Conservation (phyloP, 768 basidiomycete genomes). For the Auriscalpium microsporum region DNA sequence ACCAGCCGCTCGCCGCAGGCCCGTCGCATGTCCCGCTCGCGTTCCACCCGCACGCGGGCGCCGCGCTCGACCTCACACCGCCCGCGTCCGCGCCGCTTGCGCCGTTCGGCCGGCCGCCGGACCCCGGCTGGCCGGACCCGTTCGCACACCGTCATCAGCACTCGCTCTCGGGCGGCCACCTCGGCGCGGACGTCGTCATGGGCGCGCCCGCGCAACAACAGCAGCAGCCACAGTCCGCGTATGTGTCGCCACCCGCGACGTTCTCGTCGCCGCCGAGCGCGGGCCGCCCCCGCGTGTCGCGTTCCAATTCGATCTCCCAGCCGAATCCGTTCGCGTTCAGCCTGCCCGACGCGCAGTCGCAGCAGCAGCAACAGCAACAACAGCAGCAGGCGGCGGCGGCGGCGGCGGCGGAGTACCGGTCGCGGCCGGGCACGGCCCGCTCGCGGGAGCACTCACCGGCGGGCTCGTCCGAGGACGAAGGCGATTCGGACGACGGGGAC, state of each 20-base stretch:
- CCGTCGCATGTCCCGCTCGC: slow-evolving; percentile 12
- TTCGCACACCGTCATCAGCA: slow-evolving; percentile 19
- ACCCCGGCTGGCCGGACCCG: slow-evolving; percentile 5
- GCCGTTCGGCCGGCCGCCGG: slow-evolving; percentile 23
- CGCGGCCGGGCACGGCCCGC: slow-evolving; percentile 19
- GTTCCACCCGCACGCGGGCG: not conserved
- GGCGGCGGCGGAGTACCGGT: slow-evolving; percentile 7
- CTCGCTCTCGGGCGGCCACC: slow-evolving; percentile 20
- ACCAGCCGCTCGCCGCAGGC: slow-evolving; percentile 9
- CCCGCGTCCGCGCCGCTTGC: slow-evolving; percentile 18
- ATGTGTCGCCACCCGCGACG: slow-evolving; percentile 26
- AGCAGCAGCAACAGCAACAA: too few relatives aligned
- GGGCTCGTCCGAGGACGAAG: slow-evolving; percentile 26
- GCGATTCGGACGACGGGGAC: slow-evolving; percentile 25
- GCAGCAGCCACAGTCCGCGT: slow-evolving; percentile 8
- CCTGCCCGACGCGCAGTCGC: slow-evolving; percentile 9
- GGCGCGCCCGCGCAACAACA: not conserved
- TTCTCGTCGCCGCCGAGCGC: slow-evolving; percentile 16
- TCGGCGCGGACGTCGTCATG: slow-evolving; percentile 13
- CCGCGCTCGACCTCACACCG: slow-evolving; percentile 18
- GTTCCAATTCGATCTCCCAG: slow-evolving; percentile 23
- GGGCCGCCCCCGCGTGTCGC: slow-evolving; percentile 18
- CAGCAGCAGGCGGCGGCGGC: too few relatives aligned
- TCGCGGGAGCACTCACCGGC: slow-evolving; percentile 15
- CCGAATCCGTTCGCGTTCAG: slow-evolving; percentile 23